A percentile compares a stretch with the other conserved stretches of the same genome.
phyloP scores from a whole-genome alignment of 805 yeast genomes.

The Sugiyamaella lignohabitans region DNA sequence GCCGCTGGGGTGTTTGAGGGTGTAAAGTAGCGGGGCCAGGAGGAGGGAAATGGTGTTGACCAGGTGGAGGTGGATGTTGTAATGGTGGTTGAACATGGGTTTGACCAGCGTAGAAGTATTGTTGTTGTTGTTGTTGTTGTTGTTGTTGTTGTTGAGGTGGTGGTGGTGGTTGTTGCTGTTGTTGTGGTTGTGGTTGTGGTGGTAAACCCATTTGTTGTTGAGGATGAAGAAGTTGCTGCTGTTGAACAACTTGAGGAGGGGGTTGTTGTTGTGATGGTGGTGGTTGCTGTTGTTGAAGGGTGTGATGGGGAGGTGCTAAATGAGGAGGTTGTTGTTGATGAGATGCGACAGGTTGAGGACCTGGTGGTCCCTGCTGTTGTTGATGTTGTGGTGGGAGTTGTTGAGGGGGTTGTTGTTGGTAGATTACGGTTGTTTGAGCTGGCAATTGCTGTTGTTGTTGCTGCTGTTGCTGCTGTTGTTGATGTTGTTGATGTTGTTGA shows the following conservation, averaged over 20 bases:
- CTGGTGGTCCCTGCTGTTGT: constrained; percentile 8
- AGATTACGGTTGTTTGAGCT: constrained; percentile 8
- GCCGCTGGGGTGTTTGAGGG: constrained; percentile 2
- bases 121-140: not conserved
- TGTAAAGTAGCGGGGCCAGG: constrained; percentile 2
- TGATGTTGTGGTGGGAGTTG: constrained; percentile 7
- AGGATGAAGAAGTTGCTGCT: not conserved
- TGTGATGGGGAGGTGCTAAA: constrained; percentile 7
- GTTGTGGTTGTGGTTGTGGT: not conserved
- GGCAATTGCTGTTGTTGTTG: constrained; percentile 13
- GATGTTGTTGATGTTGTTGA: constrained; percentile 10
- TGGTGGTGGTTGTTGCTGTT: constrained; percentile 1
- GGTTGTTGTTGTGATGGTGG: not conserved
- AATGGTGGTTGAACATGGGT: constrained; percentile 1
- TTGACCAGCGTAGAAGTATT: no score
- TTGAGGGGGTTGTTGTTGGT: constrained; percentile 7
- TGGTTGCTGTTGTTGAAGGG: not conserved
- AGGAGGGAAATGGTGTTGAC: constrained; percentile 8
- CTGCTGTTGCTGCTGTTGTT: constrained; percentile 7
- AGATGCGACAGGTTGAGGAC: constrained; percentile 5
- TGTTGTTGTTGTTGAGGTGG: constrained; percentile 2
- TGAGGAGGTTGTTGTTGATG: constrained; percentile 10
- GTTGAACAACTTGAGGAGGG: not conserved
- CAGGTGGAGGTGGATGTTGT: constrained; percentile 3
- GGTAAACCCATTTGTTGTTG: not conserved